A percentile compares a stretch with the other conserved stretches of the same genome.
Conservation (phyloP, 2,329 filamentous ascomycete genomes). For the Colletotrichum gloeosporioides region DNA sequence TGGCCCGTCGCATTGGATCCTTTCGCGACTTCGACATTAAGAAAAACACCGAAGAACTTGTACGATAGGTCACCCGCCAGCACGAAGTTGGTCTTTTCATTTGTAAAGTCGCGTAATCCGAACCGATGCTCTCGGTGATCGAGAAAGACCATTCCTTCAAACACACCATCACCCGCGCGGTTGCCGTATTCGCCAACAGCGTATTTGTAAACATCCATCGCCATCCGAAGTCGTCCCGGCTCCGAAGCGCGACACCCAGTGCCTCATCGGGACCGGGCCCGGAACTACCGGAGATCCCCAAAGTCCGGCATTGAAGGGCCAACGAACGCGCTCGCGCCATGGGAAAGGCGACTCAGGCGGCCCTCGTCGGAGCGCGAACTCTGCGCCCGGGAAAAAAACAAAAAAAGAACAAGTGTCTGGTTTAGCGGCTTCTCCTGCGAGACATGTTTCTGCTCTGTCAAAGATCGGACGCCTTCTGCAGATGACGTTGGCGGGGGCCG, state of each 20-base stretch:
- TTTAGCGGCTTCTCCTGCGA: background rate
- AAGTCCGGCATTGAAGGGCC: background rate
- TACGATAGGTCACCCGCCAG: background rate
- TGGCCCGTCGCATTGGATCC: background rate
- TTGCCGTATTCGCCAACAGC: background rate
- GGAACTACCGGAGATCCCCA: constrained; percentile 12
- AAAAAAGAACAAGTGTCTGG: background rate
- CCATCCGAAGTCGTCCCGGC: background rate
- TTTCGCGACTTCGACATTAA: background rate
- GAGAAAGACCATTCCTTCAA: rapidly evolving
- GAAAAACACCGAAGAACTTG: background rate
- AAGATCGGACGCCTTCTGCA: background rate
- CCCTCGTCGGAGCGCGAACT: background rate
- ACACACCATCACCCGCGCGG: rapidly evolving
- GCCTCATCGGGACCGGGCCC: background rate
- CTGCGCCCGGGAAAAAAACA: background rate
- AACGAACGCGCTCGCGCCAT: background rate
- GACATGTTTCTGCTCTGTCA: background rate
- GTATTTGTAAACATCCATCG: background rate
- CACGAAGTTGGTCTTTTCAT: background rate
- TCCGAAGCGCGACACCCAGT: background rate
- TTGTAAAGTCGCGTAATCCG: background rate
- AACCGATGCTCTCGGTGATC: background rate
- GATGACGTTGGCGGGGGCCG: background rate
- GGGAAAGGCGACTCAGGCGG: background rate